phyloP scores from a whole-genome alignment of 1,139 yeast species.

The Pichia sp. region DNA sequence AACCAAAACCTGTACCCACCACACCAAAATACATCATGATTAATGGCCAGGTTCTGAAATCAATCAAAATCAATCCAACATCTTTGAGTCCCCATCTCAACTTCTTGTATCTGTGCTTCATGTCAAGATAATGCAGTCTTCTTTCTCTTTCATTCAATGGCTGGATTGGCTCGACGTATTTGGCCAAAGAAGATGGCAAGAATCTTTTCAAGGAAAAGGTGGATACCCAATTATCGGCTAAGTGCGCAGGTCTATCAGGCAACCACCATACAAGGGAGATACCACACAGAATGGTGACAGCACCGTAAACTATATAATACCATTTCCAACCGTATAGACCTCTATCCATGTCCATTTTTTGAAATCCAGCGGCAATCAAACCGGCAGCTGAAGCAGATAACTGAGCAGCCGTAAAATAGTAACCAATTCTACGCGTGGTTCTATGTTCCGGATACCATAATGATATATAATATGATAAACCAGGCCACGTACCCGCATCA shows the following conservation, averaged over 20 bases:
- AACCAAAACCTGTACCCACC: slow-evolving; percentile 81
- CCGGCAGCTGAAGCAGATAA: slow-evolving; percentile 83
- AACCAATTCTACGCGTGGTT: slow-evolving; percentile 73
- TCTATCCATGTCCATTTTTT: slow-evolving; percentile 62
- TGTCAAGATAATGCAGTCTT: slow-evolving; percentile 54
- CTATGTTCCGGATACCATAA: slow-evolving; percentile 83
- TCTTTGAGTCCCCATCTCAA: slow-evolving; percentile 57
- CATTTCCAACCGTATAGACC: slow-evolving; percentile 85
- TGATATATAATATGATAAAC: slow-evolving; percentile 75
- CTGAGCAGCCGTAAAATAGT: slow-evolving; percentile 88
- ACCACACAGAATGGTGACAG: slow-evolving; percentile 61
- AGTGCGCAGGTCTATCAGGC: slow-evolving; percentile 55
- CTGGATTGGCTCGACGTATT: slow-evolving; percentile 29
- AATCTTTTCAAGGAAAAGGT: slow-evolving; percentile 13
- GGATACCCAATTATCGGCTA: slow-evolving; percentile 8
- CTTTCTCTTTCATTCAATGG: slow-evolving; percentile 50
- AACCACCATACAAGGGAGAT: slow-evolving; percentile 71
- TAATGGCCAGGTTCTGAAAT: slow-evolving; percentile 70
- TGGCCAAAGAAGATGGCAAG: slow-evolving; percentile 15
- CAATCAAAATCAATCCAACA: slow-evolving; percentile 46
- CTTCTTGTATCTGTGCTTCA: slow-evolving; percentile 38
- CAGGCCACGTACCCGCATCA: slow-evolving; percentile 95
- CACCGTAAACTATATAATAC: slow-evolving; percentile 75
- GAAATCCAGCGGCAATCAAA: slow-evolving; percentile 79
- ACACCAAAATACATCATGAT: slow-evolving; percentile 87